Percentiles rank a stretch among this genome's conserved stretches.
Conservation (phyloP, 1,139 yeast genomes). For the Geotrichum reessii region DNA sequence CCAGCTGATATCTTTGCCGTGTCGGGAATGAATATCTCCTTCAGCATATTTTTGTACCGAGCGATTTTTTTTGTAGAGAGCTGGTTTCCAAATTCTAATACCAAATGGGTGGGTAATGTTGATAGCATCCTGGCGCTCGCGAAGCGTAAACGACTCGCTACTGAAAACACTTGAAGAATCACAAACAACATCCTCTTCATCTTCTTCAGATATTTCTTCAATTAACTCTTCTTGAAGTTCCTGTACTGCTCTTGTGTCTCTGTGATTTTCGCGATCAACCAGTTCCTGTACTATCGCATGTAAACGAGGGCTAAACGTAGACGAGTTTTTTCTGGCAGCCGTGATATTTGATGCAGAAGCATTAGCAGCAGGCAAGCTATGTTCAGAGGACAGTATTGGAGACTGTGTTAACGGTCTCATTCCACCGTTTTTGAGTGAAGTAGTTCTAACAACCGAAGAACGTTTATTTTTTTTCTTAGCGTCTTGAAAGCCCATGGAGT, state of each 20-base stretch:
- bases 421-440: background rate
- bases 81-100: conserved; percentile 97
- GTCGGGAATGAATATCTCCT: conserved; percentile 84
- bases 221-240: conserved; percentile 21
- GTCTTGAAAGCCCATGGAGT: conserved; percentile 57
- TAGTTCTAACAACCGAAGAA: background rate
- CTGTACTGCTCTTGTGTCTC: conserved; percentile 7
- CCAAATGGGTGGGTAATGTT: conserved; percentile 97
- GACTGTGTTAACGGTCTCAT: background rate
- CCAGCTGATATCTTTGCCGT: conserved; percentile 50
- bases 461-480: conserved; percentile 20
- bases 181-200: conserved; percentile 68
- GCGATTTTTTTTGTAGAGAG: conserved; percentile 84
- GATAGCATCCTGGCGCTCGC: conserved; percentile 93
- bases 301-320: background rate
- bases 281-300: conserved; percentile 11
- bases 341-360: background rate
- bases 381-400: background rate
- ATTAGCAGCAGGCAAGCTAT: background rate
- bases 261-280: conserved; percentile 16
- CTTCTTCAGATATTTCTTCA: conserved; percentile 25
- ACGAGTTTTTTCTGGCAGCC: background rate
- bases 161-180: conserved; percentile 55
- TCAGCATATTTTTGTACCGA: conserved; percentile 91
- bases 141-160: conserved; percentile 73